Evolutionary conservation across 257 asterid species (phyloP).

Genomic region (Solanum etuberosum): DNA sequence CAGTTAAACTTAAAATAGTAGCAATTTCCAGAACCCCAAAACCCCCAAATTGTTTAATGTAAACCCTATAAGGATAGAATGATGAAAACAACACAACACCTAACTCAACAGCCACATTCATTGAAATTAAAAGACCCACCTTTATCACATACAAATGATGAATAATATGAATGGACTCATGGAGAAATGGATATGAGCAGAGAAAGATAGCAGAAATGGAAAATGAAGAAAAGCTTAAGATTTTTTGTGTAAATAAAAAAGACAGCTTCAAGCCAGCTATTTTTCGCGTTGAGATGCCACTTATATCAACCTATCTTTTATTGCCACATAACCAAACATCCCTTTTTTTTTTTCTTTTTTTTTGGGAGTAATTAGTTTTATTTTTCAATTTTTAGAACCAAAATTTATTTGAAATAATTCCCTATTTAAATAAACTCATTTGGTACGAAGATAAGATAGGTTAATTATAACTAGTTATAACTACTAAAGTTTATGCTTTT

Average conservation of each 20-base stretch:
- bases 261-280: slow-evolving; percentile 16
- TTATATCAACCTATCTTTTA: slow-evolving; percentile 12
- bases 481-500: neutral
- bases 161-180: neutral
- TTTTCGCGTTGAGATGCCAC: slow-evolving; percentile 6
- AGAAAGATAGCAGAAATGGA: neutral
- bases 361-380: neutral
- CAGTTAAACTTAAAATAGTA: neutral
- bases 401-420: neutral
- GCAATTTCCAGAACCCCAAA: neutral
- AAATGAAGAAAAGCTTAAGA: neutral
- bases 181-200: neutral
- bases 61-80: neutral
- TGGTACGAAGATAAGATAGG: neutral
- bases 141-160: neutral
- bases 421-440: neutral
- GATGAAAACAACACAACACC: neutral
- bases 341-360: neutral
- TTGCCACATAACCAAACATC: slow-evolving; percentile 2
- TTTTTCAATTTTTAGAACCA: neutral
- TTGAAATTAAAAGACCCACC: neutral
- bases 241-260: too few relatives aligned
- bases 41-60: neutral
- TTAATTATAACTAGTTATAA: neutral
- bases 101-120: neutral